Evolutionary conservation across 148 eudicot species (phyloP).

Genomic region (Cornus kousa): DNA sequence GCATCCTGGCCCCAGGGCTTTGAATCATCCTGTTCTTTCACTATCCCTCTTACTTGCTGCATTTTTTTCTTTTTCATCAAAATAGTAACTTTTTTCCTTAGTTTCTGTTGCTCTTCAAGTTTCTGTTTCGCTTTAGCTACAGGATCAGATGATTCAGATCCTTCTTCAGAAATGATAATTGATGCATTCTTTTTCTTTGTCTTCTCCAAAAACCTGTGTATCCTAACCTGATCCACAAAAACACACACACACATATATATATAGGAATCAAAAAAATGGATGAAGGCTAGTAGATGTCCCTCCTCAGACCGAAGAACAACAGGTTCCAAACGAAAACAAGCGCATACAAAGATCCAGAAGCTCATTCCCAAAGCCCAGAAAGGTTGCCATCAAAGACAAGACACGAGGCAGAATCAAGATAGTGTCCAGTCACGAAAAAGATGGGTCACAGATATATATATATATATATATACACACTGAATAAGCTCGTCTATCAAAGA

Average conservation of each 20-base stretch:
- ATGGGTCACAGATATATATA: background rate
- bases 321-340: too few species aligned
- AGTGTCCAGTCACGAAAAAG: too few species aligned
- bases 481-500: background rate
- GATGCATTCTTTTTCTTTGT: constrained; percentile 44
- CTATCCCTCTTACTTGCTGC: constrained; percentile 52
- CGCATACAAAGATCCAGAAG: too few species aligned
- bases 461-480: background rate
- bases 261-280: too few species aligned
- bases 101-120: constrained; percentile 43
- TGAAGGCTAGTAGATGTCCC: too few species aligned
- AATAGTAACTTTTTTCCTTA: constrained; percentile 49
- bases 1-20: constrained; percentile 79
- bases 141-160: constrained; percentile 26
- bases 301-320: too few species aligned
- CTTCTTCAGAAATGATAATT: constrained; percentile 32
- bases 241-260: too few species aligned
- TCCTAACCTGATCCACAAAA: constrained; percentile 47
- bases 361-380: too few species aligned
- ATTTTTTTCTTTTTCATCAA: constrained; percentile 68
- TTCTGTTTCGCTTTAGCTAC: constrained; percentile 40
- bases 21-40: constrained; percentile 54
- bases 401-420: too few species aligned
- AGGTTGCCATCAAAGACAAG: too few species aligned
- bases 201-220: constrained; percentile 60